Evolutionary conservation across 495 filamentous ascomycete genomes (phyloP).

Genomic region (Lepraria neglecta): DNA sequence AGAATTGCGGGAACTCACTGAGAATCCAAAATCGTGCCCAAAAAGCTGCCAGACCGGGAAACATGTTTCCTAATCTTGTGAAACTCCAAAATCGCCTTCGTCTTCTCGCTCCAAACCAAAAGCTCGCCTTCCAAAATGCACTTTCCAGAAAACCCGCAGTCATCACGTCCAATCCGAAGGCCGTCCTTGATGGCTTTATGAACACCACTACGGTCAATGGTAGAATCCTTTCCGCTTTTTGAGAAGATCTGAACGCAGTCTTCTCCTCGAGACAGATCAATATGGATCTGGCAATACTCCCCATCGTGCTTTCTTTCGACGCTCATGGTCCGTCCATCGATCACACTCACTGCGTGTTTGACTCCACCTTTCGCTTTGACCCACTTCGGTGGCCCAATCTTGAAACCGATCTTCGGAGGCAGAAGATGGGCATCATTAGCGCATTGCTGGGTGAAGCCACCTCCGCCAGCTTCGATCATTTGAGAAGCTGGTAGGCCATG

Average conservation of each 20-base stretch:
- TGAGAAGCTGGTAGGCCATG: constrained; percentile 25
- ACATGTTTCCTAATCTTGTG: constrained; percentile 78
- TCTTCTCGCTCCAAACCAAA: constrained; percentile 63
- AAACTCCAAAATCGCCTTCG: constrained; percentile 58
- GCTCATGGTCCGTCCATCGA: constrained; percentile 53
- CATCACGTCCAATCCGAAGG: constrained; percentile 48
- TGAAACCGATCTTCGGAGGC: constrained; percentile 60
- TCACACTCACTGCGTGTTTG: constrained; percentile 61
- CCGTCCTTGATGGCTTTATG: constrained; percentile 48
- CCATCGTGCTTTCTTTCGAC: constrained; percentile 82
- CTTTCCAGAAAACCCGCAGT: constrained; percentile 51
- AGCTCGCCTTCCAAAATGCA: constrained; percentile 83
- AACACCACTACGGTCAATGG: constrained; percentile 56
- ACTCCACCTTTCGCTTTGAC: constrained; percentile 50
- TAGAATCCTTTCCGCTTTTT: constrained; percentile 87
- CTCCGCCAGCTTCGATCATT: background rate
- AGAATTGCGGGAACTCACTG: constrained; percentile 41
- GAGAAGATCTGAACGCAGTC: constrained; percentile 73
- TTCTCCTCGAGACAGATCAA: constrained; percentile 54
- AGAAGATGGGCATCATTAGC: constrained; percentile 43
- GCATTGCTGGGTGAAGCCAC: constrained; percentile 22
- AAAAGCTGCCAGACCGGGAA: constrained; percentile 60
- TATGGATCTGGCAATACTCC: constrained; percentile 82
- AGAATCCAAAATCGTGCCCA: constrained; percentile 65
- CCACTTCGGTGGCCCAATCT: constrained; percentile 73